Percentiles rank a stretch among this genome's conserved stretches.
phyloP scores from a whole-genome alignment of 225 moss, liverwort and hornwort species.

The Polytrichum commune region DNA sequence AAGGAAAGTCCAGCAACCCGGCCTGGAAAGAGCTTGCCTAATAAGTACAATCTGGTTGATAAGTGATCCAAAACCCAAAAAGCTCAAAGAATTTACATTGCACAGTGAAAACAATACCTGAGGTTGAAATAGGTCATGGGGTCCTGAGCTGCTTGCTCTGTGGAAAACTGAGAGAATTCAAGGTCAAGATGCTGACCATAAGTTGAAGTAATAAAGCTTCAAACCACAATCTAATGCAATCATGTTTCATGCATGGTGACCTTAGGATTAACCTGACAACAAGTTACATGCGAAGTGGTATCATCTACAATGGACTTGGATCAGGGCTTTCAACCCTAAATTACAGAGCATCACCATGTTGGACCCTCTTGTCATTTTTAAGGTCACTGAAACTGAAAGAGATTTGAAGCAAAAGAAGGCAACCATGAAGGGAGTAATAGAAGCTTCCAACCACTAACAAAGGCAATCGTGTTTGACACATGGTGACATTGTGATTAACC shows the following conservation, averaged over 20 bases:
- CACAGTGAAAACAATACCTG: conserved; percentile 38
- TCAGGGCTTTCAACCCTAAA: too few species aligned
- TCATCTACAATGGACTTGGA: too few species aligned
- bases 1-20: too few species aligned
- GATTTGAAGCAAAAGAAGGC: neutral
- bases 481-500: neutral
- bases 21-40: too few species aligned
- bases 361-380: too few species aligned
- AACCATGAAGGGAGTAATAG: neutral
- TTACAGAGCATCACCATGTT: too few species aligned
- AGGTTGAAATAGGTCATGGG: conserved; percentile 98
- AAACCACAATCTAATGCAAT: neutral
- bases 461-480: neutral
- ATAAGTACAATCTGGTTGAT: too few species aligned
- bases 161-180: conserved; percentile 63
- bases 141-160: conserved; percentile 90
- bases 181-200: neutral
- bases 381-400: too few species aligned
- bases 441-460: neutral
- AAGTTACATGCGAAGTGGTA: too few species aligned
- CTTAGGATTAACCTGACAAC: neutral
- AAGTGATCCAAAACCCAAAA: too few species aligned
- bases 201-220: neutral
- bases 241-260: neutral
- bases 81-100: too few species aligned